Evolutionary conservation across 2,329 filamentous ascomycete species (phyloP), one percentile per base, ranked within the genome.

Genomic region (Grosmannia penicillata): DNA sequence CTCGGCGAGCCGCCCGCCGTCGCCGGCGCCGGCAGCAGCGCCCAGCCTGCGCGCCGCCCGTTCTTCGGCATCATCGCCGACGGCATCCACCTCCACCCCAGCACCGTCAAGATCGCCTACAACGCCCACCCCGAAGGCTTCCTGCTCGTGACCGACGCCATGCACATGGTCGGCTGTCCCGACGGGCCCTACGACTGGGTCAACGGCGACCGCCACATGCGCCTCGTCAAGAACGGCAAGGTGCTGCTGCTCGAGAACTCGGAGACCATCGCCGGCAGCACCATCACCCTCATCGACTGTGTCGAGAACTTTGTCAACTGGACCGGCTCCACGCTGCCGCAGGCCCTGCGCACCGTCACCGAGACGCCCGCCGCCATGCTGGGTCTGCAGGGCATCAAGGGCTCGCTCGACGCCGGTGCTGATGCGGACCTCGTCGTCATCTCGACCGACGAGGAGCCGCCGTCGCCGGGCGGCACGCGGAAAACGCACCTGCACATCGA

Each of bases 61-160:
- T 94, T 72, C 56, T 95, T 89, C 55, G 87, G 87, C 42, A 73
- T 94, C 51, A 94, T 95, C 43, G 75, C 83, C 4, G 87, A 95
- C 53, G 87, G 87, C 17, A 85, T 93, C 45, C 87, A 95, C 54
- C 65, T 94, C 24, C 86, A 94, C 49, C 82, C 85, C 0, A 87
- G 84, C 1, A 83, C 82, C 0, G 75, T 94, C 58, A 87, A 86
- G 56, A 89, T 94, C 43, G 86, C 87, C 2, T 93, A 79, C 63
- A 83, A 83, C 47, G 78, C 85, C 1, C 83, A 94, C 52, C 85
- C 84, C 0, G 71, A 78, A 5, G 87, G 87, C 1, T 78, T 91
- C 51, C 81, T 94, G 43, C 72, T 95, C 6, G 86, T 95, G 32
- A 94, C 87, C 0, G 87, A 95, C 56, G 86, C 86, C 6, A 93